These are phyloP conservation scores for Aspergillus nidulans DNA, from an alignment of 495 filamentous ascomycete genomes.

Conservation along the genomic window DNA sequence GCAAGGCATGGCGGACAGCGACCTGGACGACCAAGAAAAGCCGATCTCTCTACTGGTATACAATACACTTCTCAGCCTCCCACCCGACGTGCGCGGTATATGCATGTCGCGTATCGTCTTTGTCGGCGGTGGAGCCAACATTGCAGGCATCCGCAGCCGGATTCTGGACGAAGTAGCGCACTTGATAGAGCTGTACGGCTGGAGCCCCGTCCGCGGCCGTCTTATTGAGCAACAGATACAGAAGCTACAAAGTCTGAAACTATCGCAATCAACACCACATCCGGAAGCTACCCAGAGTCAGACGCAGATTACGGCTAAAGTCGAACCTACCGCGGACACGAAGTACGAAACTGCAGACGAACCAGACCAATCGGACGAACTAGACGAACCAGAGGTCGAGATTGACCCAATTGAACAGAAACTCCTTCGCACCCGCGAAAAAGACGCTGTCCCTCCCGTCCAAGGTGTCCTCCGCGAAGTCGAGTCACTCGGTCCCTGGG, in stretches of 20 bases:
- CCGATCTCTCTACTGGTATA: conserved; percentile 72
- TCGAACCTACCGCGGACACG: background rate
- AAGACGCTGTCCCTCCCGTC: conserved; percentile 38
- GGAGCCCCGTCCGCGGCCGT: conserved; percentile 69
- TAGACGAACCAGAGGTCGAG: conserved; percentile 50
- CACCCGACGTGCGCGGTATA: conserved; percentile 72
- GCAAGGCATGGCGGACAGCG: conserved; percentile 41
- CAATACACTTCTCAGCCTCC: conserved; percentile 65
- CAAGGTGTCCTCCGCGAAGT: conserved; percentile 67
- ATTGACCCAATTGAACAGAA: conserved; percentile 62
- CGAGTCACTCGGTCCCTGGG: conserved; percentile 83
- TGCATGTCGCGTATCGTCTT: conserved; percentile 92
- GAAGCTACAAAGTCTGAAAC: conserved; percentile 46
- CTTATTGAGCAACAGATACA: conserved; percentile 51
- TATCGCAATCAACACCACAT: conserved; percentile 20
- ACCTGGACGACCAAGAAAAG: conserved; percentile 81
- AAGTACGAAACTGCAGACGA: conserved; percentile 26
- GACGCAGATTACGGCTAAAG: conserved; percentile 13
- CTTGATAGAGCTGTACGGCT: conserved; percentile 62
- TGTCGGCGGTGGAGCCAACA: conserved; percentile 73
- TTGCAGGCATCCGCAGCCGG: conserved; percentile 77
- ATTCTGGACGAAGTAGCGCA: conserved; percentile 68
- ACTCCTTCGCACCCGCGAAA: conserved; percentile 46
- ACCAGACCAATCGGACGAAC: conserved; percentile 13
- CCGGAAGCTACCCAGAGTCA: background rate